Conservation (phyloP, 768 basidiomycete genomes). For the Boletus edulis region DNA sequence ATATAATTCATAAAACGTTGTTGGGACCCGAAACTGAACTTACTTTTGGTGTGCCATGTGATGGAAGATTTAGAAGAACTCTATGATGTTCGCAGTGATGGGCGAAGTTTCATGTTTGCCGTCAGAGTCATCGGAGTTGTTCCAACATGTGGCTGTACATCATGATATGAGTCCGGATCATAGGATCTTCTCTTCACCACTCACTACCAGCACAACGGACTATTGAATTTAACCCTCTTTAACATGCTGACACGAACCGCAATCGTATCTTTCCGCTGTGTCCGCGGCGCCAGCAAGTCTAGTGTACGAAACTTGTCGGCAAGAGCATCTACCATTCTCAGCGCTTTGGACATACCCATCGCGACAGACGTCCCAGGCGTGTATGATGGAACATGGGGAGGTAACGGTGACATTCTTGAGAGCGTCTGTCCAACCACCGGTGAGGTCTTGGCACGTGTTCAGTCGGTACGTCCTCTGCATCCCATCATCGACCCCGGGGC, state of each 20-base stretch:
- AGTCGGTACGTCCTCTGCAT: constrained; percentile 46
- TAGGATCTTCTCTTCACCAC: background rate
- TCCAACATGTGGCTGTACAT: constrained; percentile 21
- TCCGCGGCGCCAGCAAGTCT: constrained; percentile 15
- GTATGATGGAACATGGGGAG: constrained; percentile 81
- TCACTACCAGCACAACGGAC: background rate
- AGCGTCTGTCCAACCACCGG: constrained; percentile 87
- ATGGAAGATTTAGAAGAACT: background rate
- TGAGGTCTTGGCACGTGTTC: constrained; percentile 74
- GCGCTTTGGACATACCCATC: constrained; percentile 57
- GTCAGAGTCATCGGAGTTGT: background rate
- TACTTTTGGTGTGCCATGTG: background rate
- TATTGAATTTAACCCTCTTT: background rate
- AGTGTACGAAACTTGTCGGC: constrained; percentile 53
- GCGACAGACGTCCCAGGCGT: constrained; percentile 66
- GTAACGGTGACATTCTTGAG: constrained; percentile 63
- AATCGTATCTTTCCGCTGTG: constrained; percentile 7
- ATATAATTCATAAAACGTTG: background rate
- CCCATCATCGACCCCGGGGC: constrained; percentile 1
- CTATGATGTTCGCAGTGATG: background rate
- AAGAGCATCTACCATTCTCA: constrained; percentile 67
- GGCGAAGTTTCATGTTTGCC: too few species aligned
- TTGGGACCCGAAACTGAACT: background rate
- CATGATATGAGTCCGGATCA: constrained; percentile 4
- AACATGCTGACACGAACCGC: constrained; percentile 26